These are phyloP conservation scores for Saccharomycopsis synnaedendra DNA, from an alignment of 805 yeast genomes.

Conservation along the genomic window DNA sequence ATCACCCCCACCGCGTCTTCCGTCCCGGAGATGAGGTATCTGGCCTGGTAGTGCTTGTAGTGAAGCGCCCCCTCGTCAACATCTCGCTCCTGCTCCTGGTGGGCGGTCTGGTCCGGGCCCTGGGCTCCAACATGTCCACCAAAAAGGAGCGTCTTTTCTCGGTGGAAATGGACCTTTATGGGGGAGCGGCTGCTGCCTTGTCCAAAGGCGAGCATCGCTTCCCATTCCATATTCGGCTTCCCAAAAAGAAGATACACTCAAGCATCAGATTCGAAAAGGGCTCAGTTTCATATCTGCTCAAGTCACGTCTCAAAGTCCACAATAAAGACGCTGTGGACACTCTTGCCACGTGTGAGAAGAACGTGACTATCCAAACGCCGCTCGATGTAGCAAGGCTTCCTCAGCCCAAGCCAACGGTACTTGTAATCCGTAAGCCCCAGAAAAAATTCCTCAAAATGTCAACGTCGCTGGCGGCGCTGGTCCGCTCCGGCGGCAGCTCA, in stretches of 20 bases:
- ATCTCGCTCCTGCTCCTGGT: conserved; percentile 21
- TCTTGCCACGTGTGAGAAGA: conserved; percentile 40
- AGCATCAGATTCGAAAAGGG: conserved; percentile 80
- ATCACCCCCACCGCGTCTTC: conserved; percentile 67
- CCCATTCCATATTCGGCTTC: conserved; percentile 77
- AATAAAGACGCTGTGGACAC: conserved; percentile 16
- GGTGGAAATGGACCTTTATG: conserved; percentile 4
- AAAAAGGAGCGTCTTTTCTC: conserved; percentile 12
- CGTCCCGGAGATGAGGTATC: conserved; percentile 68
- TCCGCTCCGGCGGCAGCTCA: not conserved
- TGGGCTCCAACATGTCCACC: not conserved
- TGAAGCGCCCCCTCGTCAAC: conserved; percentile 45
- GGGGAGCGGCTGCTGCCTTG: conserved; percentile 20
- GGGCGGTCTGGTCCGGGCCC: conserved; percentile 11
- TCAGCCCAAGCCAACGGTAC: conserved; percentile 52
- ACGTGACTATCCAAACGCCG: conserved; percentile 55
- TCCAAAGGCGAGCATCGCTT: conserved; percentile 79
- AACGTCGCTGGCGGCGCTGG: conserved; percentile 26
- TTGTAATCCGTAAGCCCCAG: conserved; percentile 48
- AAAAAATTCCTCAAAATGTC: conserved; percentile 29
- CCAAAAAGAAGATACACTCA: conserved; percentile 59
- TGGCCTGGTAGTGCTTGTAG: conserved; percentile 49
- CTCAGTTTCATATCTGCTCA: conserved; percentile 55
- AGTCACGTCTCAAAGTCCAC: conserved; percentile 26
- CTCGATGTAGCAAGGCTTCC: conserved; percentile 61